Evolutionary conservation across 2,329 filamentous ascomycete genomes (phyloP), one percentile per base, ranked within the genome.

Genomic region (Verruconis gallopava): DNA sequence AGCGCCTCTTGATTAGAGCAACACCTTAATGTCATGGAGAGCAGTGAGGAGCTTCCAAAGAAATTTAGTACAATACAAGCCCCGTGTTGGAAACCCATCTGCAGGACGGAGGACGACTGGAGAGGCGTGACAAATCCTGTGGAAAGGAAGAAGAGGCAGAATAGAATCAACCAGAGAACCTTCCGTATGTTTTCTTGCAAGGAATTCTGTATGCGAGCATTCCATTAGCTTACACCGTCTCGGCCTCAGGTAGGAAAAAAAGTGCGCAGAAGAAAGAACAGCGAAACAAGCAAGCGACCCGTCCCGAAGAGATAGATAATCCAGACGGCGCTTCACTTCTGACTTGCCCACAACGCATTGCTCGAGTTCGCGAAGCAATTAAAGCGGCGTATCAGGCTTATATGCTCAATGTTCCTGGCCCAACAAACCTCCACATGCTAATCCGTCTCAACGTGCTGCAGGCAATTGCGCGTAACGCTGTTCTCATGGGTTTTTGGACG

Each of bases 141-240:
- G 25, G 25, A 30, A 30, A 9, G 25, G 6, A 30, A 30, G 25
- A 30, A 30, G n/a, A 9, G 25, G 25, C 25, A 30, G 25, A 30
- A 30, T n/a, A 30, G 25, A 30, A 30, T 30, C 25, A 30, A 30
- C n/a, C 25, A 30, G 25, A 30, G 25, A n/a, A 30, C 25, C n/a
- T 30, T 30, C 25, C 25, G 25, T 30, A n/a, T 9, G 25, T n/a
- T n/a, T n/a, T n/a, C n/a, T n/a, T n/a, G n/a, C n/a, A n/a, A n/a
- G n/a, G n/a, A n/a, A n/a, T n/a, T n/a, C n/a, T n/a, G n/a, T n/a
- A n/a, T n/a, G n/a, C n/a, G n/a, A n/a, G n/a, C n/a, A n/a, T n/a
- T n/a, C n/a, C n/a, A n/a, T n/a, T n/a, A n/a, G n/a, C n/a, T n/a
- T n/a, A n/a, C n/a, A n/a, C n/a, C n/a, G n/a, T n/a, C n/a, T n/a